A percentile compares a stretch with the other conserved stretches of the same genome.
Evolutionary conservation across 352 stramenopile genomes (phyloP).

Genomic region (Pythium coloratum): DNA sequence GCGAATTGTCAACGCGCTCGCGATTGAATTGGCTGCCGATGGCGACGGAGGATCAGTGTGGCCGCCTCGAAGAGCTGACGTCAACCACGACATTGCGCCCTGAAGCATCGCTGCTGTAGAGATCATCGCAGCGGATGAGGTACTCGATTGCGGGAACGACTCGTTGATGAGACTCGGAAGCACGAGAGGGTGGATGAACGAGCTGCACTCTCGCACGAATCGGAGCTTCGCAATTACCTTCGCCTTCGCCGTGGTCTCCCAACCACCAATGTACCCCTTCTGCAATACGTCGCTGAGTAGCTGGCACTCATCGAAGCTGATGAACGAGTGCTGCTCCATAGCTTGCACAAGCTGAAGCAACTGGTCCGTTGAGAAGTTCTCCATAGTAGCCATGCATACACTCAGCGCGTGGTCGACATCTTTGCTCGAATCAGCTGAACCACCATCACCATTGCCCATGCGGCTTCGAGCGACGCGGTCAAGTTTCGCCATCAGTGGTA

Average conservation of each 20-base stretch:
- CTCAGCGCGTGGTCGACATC: conserved; percentile 55
- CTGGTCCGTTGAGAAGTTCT: conserved; percentile 65
- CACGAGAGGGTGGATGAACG: conserved; percentile 30
- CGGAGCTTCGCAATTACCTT: conserved; percentile 67
- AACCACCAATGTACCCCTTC: conserved; percentile 78
- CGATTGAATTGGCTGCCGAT: conserved; percentile 29
- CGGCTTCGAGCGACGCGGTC: conserved; percentile 28
- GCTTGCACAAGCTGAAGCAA: conserved; percentile 55
- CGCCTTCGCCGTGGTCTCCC: conserved; percentile 67
- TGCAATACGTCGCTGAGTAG: conserved; percentile 77
- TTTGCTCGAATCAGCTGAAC: neutral
- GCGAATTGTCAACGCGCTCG: conserved; percentile 29
- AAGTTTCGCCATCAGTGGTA: conserved; percentile 65
- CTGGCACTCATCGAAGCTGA: conserved; percentile 69
- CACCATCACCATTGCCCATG: neutral
- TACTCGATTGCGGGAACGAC: conserved; percentile 27
- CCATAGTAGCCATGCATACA: conserved; percentile 73
- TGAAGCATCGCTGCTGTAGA: conserved; percentile 32
- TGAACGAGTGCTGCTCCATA: conserved; percentile 71
- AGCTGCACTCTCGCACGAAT: conserved; percentile 73
- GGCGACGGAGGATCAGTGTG: conserved; percentile 27
- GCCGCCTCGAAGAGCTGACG: conserved; percentile 27
- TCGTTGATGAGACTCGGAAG: conserved; percentile 35
- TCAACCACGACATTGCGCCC: conserved; percentile 36
- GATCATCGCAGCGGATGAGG: conserved; percentile 23